Evolutionary conservation across 2,329 filamentous ascomycete species (phyloP), one percentile per base, ranked within the genome.

Genomic region (Sclerotinia borealis): DNA sequence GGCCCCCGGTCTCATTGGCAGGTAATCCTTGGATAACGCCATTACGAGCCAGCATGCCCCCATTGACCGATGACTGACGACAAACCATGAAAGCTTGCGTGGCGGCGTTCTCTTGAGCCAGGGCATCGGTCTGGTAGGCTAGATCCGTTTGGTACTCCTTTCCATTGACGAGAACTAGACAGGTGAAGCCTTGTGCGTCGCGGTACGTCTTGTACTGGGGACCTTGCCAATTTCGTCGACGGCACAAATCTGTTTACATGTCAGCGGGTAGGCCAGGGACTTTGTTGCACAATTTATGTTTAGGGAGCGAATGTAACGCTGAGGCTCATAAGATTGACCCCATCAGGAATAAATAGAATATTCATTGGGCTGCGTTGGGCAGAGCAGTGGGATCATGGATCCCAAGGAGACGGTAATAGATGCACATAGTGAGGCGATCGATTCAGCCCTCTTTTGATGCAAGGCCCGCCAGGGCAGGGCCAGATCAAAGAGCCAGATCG

Each of bases 51-150:
- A 88, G 80, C 92, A 96, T 96, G 75, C 93, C 93, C 72, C 96
- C 92, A 75, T 96, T 97, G 76, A 96, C 91, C 63, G 92, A 96
- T 79, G 97, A 97, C 82, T 96, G 96, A 68, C 92, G 89, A 81
- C 93, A 97, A 70, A 97, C 95, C 86, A 96, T 93, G 78, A 96
- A 98, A 64, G 93, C 93, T 67, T 92, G 90, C 85, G 96, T 96
- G 65, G 93, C 93, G 31, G 93, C 93, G 72, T 93, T 95, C 77
- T 98, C 93, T 74, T 92, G 91, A 52, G 93, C 93, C 68, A 96
- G 82, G 55, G 85, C 81, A 75, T 93, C 90, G 67, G 89, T 90
- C 75, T 90, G 87, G 79, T 95, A 96, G 68, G 88, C 85, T 43
- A 90, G 84, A 76, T 96, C 92, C 49, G 93, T 96, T 76, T 93